Conservation (phyloP, 306 rosid genomes). For the Glycine latifolia region DNA sequence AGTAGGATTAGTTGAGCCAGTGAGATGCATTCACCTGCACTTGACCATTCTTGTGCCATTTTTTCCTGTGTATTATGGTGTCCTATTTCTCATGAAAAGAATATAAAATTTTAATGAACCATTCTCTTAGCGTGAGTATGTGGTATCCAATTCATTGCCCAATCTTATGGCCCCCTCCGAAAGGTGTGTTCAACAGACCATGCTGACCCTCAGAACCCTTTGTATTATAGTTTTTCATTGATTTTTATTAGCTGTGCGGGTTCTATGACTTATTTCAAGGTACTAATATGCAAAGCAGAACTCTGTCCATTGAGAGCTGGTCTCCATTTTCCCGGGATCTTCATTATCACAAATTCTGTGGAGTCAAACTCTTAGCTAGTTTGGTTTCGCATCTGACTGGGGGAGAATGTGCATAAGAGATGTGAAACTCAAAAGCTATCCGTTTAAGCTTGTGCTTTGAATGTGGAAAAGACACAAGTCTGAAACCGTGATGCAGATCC, state of each 20-base stretch:
- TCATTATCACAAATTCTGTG: neutral
- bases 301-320: conserved; percentile 24
- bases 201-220: neutral
- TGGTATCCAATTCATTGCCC: too few relatives aligned
- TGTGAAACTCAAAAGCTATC: neutral
- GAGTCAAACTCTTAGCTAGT: neutral
- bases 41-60: conserved; percentile 50
- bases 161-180: too few relatives aligned
- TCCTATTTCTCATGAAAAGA: conserved; percentile 47
- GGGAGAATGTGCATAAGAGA: neutral
- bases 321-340: neutral
- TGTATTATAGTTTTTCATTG: neutral
- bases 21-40: conserved; percentile 53
- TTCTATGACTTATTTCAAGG: neutral
- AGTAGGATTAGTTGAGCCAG: conserved; percentile 73
- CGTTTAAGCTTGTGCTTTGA: too few relatives aligned
- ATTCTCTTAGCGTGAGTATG: conserved; percentile 10
- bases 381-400: neutral
- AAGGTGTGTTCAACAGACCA: too few relatives aligned
- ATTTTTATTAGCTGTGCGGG: neutral
- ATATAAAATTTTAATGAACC: conserved; percentile 46
- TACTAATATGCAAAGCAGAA: neutral
- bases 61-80: conserved; percentile 57
- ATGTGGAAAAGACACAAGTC: too few relatives aligned
- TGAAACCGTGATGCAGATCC: neutral